phyloP scores from a whole-genome alignment of 148 eudicot genomes.

The Vaccinium vitisidaea region DNA sequence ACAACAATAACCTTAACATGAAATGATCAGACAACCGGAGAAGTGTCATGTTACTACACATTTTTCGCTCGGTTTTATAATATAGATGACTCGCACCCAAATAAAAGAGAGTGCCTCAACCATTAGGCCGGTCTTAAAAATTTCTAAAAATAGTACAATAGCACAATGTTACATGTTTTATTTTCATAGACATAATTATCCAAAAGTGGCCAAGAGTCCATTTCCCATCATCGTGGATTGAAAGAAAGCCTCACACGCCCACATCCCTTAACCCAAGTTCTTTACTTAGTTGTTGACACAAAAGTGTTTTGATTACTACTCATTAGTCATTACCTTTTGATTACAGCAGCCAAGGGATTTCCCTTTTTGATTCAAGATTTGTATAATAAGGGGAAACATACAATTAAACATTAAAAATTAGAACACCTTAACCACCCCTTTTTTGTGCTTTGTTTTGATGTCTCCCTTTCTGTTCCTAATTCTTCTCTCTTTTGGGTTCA shows the following conservation, averaged over 20 bases:
- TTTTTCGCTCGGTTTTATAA: no score
- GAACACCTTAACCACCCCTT: neutral
- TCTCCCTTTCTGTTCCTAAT: constrained; percentile 16
- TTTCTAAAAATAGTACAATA: neutral
- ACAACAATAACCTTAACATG: no score
- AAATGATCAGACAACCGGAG: no score
- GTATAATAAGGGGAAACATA: neutral
- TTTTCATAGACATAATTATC: neutral
- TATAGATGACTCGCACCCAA: no score
- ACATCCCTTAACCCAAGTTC: neutral
- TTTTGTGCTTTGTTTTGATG: neutral
- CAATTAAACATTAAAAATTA: neutral
- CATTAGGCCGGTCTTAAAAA: neutral
- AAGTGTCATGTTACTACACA: no score
- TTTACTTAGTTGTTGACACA: constrained; percentile 18
- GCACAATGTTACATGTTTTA: neutral
- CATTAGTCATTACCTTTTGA: constrained; percentile 3
- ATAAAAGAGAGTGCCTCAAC: no score
- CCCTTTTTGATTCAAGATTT: neutral
- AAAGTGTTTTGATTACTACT: constrained; percentile 14
- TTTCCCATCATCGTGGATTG: neutral
- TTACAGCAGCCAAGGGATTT: neutral
- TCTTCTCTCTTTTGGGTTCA: constrained; percentile 19
- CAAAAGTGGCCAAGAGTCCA: neutral
- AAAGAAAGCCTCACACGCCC: neutral